Percentiles rank a stretch among this genome's conserved stretches.
Evolutionary conservation across 2,329 filamentous ascomycete species (phyloP).

Genomic region (Fusarium abutilonis): DNA sequence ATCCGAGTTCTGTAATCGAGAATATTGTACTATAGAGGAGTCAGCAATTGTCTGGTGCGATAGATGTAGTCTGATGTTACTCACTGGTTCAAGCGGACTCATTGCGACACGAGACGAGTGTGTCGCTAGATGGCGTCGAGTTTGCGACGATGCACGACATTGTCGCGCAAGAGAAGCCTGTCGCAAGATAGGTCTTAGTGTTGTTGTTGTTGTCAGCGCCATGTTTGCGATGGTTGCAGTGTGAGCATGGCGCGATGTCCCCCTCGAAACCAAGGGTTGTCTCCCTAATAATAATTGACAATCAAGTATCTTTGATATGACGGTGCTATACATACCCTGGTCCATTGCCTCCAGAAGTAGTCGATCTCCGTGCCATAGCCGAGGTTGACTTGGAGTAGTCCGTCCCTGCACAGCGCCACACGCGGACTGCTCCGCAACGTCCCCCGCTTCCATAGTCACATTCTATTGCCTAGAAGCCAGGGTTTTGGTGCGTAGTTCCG

Average conservation of each 20-base stretch:
- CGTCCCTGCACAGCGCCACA: not conserved
- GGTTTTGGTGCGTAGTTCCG: not conserved
- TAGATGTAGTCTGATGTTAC: too few species aligned
- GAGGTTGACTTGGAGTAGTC: conserved; percentile 2
- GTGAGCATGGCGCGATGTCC: not conserved
- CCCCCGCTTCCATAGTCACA: not conserved
- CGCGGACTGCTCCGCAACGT: conserved; percentile 8
- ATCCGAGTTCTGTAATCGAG: conserved; percentile 34
- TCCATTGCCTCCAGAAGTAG: not conserved
- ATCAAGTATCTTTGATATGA: conserved; percentile 1
- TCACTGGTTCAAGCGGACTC: conserved; percentile 39
- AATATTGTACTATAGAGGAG: conserved; percentile 8
- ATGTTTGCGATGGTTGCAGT: not conserved
- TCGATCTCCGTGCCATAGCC: not conserved
- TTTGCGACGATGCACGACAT: not conserved
- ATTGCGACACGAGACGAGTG: conserved; percentile 24
- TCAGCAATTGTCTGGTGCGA: not conserved
- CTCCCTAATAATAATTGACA: not conserved
- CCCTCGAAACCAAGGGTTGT: fast-evolving
- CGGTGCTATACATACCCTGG: not conserved
- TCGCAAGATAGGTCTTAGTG: not conserved
- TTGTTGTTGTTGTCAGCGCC: not conserved
- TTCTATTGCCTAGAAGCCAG: not conserved
- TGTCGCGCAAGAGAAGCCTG: not conserved
- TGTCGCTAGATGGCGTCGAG: conserved; percentile 1